Evolutionary conservation across 2,329 filamentous ascomycete species (phyloP).

Genomic region (Pyrenophora seminiperda): DNA sequence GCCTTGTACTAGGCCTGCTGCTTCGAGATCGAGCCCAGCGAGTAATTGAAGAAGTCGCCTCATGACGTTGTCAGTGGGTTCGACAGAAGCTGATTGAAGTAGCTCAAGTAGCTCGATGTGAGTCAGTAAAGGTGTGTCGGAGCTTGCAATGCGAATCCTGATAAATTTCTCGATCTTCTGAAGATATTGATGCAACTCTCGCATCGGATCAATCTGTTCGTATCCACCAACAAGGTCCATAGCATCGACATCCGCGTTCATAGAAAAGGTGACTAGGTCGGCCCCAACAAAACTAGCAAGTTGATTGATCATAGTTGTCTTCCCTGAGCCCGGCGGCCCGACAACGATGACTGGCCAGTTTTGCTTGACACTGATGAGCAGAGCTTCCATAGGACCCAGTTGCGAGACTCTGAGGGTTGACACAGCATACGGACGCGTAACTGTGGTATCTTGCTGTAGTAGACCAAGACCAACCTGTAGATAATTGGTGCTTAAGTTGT

Average conservation of each 20-base stretch:
- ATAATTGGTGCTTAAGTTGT: constrained; percentile 68
- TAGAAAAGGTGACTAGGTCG: constrained; percentile 77
- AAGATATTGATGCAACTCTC: constrained; percentile 69
- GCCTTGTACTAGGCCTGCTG: constrained; percentile 51
- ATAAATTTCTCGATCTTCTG: constrained; percentile 60
- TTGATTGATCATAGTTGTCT: constrained; percentile 78
- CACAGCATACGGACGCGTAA: constrained; percentile 33
- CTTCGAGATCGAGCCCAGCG: constrained; percentile 19
- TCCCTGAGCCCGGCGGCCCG: constrained; percentile 83
- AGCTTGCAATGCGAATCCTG: constrained; percentile 43
- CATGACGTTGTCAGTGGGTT: constrained; percentile 6
- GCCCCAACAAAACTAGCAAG: constrained; percentile 80
- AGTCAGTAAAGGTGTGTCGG: constrained; percentile 9
- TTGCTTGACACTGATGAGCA: constrained; percentile 85
- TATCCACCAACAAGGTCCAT: constrained; percentile 98
- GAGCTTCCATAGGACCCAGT: constrained; percentile 77
- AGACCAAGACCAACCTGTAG: constrained; percentile 82
- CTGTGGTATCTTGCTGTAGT: constrained; percentile 62
- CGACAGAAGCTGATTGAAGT: constrained; percentile 14
- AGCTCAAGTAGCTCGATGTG: constrained; percentile 30
- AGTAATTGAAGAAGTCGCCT: constrained; percentile 20
- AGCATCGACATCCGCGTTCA: constrained; percentile 94
- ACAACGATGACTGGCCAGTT: constrained; percentile 89
- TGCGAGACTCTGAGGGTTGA: constrained; percentile 51
- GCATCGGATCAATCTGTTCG: constrained; percentile 85